Conservation (phyloP, 345 rosid species). For the Gossypium turneri region DNA sequence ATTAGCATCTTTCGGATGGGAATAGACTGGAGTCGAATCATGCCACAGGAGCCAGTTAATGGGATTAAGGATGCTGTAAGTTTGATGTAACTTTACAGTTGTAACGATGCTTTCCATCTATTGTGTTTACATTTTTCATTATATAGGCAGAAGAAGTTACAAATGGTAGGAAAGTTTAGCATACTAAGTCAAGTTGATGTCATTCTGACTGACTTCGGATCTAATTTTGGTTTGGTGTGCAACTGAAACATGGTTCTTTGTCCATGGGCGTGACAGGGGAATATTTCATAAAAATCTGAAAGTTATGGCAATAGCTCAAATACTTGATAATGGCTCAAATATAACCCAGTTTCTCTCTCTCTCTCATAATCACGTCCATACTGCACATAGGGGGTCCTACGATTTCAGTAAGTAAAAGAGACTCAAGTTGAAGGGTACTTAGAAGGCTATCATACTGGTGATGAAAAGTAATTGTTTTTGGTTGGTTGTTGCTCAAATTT, state of each 20-base stretch:
- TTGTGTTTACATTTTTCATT: slow-evolving; percentile 14
- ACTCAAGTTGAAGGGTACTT: neutral
- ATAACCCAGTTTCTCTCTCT: neutral
- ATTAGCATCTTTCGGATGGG: slow-evolving; percentile 85
- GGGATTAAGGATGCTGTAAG: slow-evolving; percentile 65
- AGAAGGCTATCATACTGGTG: neutral
- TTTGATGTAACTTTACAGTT: slow-evolving; percentile 23
- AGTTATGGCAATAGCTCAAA: neutral
- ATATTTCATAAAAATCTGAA: neutral
- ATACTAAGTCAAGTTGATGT: neutral
- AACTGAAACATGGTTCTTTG: neutral
- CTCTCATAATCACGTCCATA: neutral
- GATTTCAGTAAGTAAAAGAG: neutral
- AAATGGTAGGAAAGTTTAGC: neutral
- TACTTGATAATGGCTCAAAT: neutral
- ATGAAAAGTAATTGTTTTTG: neutral
- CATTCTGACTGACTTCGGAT: neutral
- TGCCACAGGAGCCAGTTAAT: slow-evolving; percentile 81
- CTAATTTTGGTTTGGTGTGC: slow-evolving; percentile 1
- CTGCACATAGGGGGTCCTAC: neutral
- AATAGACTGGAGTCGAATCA: slow-evolving; percentile 82
- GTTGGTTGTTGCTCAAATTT: neutral
- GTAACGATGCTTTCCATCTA: slow-evolving; percentile 13
- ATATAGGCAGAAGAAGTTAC: neutral
- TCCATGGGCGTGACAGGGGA: neutral